Evolutionary conservation across 139 green algal species (phyloP).

Genomic region (Limnomonas spitsbergensis): DNA sequence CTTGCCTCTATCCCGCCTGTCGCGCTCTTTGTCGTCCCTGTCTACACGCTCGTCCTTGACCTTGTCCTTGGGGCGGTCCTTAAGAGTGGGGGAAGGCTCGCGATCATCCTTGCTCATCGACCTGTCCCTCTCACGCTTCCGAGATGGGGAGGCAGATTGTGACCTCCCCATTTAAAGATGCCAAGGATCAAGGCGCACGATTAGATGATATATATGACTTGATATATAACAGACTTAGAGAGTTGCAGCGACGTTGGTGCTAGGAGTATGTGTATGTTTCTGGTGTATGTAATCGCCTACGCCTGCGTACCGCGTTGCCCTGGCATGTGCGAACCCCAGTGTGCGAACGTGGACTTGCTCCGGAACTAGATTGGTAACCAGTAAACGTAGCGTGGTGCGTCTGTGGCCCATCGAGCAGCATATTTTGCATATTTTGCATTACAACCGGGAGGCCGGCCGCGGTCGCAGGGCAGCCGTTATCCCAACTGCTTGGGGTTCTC

Average conservation of each 20-base stretch:
- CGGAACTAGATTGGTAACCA: too few relatives aligned
- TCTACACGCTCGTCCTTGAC: not conserved
- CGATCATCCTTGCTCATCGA: conserved; percentile 12
- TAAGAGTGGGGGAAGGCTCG: not conserved
- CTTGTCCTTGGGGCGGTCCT: not conserved
- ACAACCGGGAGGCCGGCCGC: too few relatives aligned
- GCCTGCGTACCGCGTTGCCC: too few relatives aligned
- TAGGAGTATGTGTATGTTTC: too few relatives aligned
- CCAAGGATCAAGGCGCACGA: not conserved
- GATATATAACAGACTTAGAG: not conserved
- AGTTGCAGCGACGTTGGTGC: not conserved
- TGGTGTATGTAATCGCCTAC: too few relatives aligned
- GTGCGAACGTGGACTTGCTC: too few relatives aligned
- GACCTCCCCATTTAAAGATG: not conserved
- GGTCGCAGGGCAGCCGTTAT: too few relatives aligned
- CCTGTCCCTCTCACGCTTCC: not conserved
- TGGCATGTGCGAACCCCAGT: too few relatives aligned
- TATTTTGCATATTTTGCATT: too few relatives aligned
- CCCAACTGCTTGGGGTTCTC: too few relatives aligned
- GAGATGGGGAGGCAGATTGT: conserved; percentile 2
- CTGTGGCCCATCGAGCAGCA: too few relatives aligned
- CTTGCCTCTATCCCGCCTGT: not conserved
- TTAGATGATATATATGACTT: not conserved
- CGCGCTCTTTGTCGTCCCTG: not conserved
- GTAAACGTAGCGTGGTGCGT: too few relatives aligned